Evolutionary conservation across 2,329 filamentous ascomycete genomes (phyloP).

Genomic region (Fusarium sp.): DNA sequence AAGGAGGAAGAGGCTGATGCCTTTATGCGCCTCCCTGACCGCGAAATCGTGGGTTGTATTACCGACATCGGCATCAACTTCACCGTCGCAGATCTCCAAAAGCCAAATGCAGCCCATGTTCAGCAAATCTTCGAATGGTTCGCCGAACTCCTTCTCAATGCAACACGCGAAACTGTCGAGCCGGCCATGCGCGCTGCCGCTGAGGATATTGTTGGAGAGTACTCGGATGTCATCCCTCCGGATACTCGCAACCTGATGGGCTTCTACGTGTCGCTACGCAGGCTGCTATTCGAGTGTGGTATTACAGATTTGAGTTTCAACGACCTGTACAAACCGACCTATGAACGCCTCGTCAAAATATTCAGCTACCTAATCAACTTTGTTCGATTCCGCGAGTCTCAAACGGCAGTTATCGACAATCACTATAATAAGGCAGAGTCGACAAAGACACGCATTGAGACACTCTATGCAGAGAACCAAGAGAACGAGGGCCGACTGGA

Average conservation of each 20-base stretch:
- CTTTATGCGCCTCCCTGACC: conserved; percentile 70
- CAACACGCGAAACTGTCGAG: conserved; percentile 91
- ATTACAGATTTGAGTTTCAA: conserved; percentile 94
- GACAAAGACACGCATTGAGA: conserved; percentile 88
- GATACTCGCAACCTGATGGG: conserved; percentile 96
- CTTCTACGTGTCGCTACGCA: conserved; percentile 87
- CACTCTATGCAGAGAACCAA: conserved; percentile 86
- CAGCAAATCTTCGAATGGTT: conserved; percentile 99
- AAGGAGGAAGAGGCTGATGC: conserved; percentile 70
- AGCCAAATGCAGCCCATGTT: conserved; percentile 92
- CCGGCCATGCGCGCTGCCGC: conserved; percentile 94
- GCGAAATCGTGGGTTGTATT: conserved; percentile 96
- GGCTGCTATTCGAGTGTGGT: conserved; percentile 85
- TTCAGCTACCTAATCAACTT: conserved; percentile 99
- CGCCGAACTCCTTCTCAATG: conserved; percentile 91
- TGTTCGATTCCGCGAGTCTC: conserved; percentile 93
- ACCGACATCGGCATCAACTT: conserved; percentile 96
- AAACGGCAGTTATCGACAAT: conserved; percentile 88
- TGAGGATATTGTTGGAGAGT: conserved; percentile 86
- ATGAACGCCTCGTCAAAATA: conserved; percentile 90
- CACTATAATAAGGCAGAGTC: conserved; percentile 92
- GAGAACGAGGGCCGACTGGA: conserved; percentile 83
- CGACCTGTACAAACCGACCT: conserved; percentile 90
- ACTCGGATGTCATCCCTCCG: conserved; percentile 83
- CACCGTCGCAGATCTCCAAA: conserved; percentile 85